Base-by-base conservation (phyloP, 2,329 filamentous ascomycete species). In the Trichocomaceae sp. region DNA sequence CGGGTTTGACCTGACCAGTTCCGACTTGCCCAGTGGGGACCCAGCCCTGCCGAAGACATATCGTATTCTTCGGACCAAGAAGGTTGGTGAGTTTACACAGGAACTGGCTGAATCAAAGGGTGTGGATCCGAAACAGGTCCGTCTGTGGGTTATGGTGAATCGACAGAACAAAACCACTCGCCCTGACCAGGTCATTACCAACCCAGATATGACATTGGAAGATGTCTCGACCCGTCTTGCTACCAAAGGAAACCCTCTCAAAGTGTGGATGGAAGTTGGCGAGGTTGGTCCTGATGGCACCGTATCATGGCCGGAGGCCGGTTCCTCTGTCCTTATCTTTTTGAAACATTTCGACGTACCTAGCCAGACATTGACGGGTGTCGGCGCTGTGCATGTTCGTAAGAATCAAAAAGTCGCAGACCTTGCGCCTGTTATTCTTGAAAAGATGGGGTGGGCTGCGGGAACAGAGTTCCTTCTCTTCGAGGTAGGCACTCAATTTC, bases 141-240 rank as follows among this genome's bases (percentile, higher is more conserved):
- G 93, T 20, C 81, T 96, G 17, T 99, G 93, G 95, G 83, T 90
- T 53, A 96, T 99, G 91, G 93, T 99, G 1, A 97, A 96, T 67
- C 86, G 93, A 10, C 93, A 99, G 70, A 99, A 99, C 69, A 96
- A 96, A 72, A 99, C 93, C 0, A 86, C 90, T 37, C 84, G 93
- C 17, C 93, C 95, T 0, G 93, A 99, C 67, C 85, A 89, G 56
- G 88, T 90, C 0, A 84, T 99, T 48, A 82, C 83, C 68, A 90
- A 95, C 65, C 74, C 83, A 1, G 80, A 85, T 5, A 86, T 89
- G 69, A 91, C 85, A 0, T 77, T 93, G 13, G 88, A 91, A 62
- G 90, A 96, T 59, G 84, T 83, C 2, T 78, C 82, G 54, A 78
- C 75, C 55, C 84, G 85, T 75, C 86, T 78, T 67, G 89, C 74